These are phyloP conservation scores for Kuraishia molischiana DNA, from an alignment of 805 yeast species.

Conservation along the genomic window DNA sequence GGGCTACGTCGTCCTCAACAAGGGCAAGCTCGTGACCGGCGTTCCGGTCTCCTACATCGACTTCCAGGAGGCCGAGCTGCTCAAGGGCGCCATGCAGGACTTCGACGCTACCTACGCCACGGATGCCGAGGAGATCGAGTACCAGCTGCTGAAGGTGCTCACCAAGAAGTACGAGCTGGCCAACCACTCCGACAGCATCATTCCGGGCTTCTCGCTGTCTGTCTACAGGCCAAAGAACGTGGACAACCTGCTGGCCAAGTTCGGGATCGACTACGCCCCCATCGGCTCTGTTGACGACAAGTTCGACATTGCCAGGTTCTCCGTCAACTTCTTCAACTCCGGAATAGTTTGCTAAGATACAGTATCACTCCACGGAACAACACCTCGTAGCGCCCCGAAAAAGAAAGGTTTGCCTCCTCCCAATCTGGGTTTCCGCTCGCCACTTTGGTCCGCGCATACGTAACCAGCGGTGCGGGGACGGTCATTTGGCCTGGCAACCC, in stretches of 20 bases:
- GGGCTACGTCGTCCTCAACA: not conserved
- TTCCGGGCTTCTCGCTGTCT: not conserved
- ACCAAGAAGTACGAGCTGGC: not conserved
- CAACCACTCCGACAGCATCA: not conserved
- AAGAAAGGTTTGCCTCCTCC: too few species aligned
- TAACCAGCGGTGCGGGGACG: too few species aligned
- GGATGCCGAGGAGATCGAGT: not conserved
- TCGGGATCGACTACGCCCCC: not conserved
- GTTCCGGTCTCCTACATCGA: not conserved
- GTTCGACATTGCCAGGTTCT: not conserved
- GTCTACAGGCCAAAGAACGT: not conserved
- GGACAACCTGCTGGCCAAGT: not conserved
- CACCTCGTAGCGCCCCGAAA: too few species aligned
- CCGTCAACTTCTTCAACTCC: not conserved
- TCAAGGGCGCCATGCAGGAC: not conserved
- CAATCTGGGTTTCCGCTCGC: too few species aligned
- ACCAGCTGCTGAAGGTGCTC: not conserved
- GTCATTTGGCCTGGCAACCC: too few species aligned
- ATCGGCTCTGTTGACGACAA: not conserved
- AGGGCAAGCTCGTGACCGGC: not conserved
- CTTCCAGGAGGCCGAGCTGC: not conserved
- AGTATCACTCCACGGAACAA: too few species aligned
- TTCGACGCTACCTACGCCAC: not conserved
- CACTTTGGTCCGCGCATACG: too few species aligned
- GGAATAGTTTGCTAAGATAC: not conserved